Conservation (phyloP, 345 rosid genomes). For the Combretum micranthum region DNA sequence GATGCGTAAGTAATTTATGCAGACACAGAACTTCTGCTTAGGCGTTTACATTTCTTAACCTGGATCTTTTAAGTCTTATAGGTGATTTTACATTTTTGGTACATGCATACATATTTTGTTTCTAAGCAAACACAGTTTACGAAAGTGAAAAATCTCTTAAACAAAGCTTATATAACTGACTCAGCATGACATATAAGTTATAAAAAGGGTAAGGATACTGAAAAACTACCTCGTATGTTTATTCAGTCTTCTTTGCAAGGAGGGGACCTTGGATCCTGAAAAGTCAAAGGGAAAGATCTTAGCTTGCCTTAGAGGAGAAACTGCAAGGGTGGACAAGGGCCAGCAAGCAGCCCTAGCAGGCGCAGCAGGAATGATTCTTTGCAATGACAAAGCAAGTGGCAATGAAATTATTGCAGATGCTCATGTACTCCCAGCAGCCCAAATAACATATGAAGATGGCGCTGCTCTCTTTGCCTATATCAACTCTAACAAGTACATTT, state of each 20-base stretch:
- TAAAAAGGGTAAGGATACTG: no score
- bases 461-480: constrained; percentile 33
- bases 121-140: not conserved
- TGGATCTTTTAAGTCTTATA: no score
- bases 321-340: constrained; percentile 45
- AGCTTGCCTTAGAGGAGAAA: constrained; percentile 45
- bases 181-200: no score
- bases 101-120: no score
- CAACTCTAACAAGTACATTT: constrained; percentile 23
- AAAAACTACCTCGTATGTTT: no score
- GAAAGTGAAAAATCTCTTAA: not conserved
- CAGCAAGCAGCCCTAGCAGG: constrained; percentile 35
- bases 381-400: constrained; percentile 43
- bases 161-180: no score
- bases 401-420: constrained; percentile 41
- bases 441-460: constrained; percentile 47
- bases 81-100: no score
- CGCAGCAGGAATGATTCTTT: constrained; percentile 65
- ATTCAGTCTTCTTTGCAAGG: constrained; percentile 29
- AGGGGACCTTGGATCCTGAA: constrained; percentile 29
- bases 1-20: constrained; percentile 51
- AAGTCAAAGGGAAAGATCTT: constrained; percentile 47
- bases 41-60: no score
- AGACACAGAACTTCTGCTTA: no score
- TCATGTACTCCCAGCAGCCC: constrained; percentile 62